Conservation (phyloP, 1,139 yeast genomes). For the Scheffersomyces insectosa region DNA sequence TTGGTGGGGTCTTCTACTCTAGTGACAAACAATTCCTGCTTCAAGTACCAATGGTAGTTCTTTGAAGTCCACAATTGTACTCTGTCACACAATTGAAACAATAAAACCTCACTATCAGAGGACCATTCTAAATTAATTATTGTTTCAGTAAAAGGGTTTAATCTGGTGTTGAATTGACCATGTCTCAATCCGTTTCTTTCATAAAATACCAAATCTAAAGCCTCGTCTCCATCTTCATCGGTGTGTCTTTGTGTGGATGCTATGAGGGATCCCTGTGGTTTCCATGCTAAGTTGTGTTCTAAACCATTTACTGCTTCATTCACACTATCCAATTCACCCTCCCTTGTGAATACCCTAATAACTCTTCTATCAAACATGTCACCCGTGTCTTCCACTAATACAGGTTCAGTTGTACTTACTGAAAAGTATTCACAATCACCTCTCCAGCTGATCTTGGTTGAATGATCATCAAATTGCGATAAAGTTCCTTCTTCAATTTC, state of each 20-base stretch:
- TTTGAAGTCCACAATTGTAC: slow-evolving; percentile 89
- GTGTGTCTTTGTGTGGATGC: slow-evolving; percentile 72
- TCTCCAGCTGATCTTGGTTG: slow-evolving; percentile 76
- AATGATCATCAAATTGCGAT: slow-evolving; percentile 52
- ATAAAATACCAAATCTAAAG: slow-evolving; percentile 68
- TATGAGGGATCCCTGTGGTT: slow-evolving; percentile 85
- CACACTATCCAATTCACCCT: slow-evolving; percentile 77
- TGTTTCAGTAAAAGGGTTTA: slow-evolving; percentile 46
- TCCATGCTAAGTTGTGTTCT: slow-evolving; percentile 78
- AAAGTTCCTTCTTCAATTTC: slow-evolving; percentile 68
- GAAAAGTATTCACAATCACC: slow-evolving; percentile 90
- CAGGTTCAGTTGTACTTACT: slow-evolving; percentile 61
- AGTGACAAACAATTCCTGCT: slow-evolving; percentile 63
- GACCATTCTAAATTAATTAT: slow-evolving; percentile 76
- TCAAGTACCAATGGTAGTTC: slow-evolving; percentile 94
- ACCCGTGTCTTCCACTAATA: slow-evolving; percentile 39
- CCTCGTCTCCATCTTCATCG: slow-evolving; percentile 51
- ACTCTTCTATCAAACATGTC: slow-evolving; percentile 64
- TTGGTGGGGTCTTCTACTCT: slow-evolving; percentile 23
- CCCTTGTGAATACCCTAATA: slow-evolving; percentile 77
- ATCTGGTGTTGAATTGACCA: slow-evolving; percentile 76
- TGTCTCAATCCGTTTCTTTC: slow-evolving; percentile 94
- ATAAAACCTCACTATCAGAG: slow-evolving; percentile 74
- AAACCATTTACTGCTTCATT: slow-evolving; percentile 89
- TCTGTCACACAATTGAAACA: slow-evolving; percentile 59